Evolutionary conservation across 192 early-diverging fungal species (phyloP), one percentile per base, ranked within the genome.

Genomic region (Dimargaris cristalligena): DNA sequence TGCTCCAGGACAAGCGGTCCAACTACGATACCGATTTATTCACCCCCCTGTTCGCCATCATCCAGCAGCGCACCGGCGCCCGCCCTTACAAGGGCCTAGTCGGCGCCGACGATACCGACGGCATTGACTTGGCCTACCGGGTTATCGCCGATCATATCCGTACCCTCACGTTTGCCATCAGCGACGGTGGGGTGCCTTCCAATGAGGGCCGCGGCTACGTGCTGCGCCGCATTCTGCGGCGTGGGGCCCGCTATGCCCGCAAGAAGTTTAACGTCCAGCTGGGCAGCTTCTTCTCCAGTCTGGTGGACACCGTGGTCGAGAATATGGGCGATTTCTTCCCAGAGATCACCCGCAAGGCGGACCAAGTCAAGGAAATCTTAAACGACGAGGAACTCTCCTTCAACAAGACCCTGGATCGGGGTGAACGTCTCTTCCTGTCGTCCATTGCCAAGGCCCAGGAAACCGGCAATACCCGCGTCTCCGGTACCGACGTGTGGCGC

Each of bases 121-220:
- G 95, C 50, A 69, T 98, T 44, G 95, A 98, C 73, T 95, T 90
- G 76, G 95, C 93, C 34, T 98, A 99, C 74, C 89, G 93, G 50
- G 93, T 99, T 31, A 80, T 99, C 64, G 96, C 93, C 58, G 96
- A 99, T 78, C 96, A 99, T 65, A 74, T 97, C 44, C 82, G 96
- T 60, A 97, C 96, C 20, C 74, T 97, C 59, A 90, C 91, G 11
- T 94, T 99, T 76, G 84, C 93, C 32, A 97, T 99, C 60, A 81
- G 87, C 31, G 96, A 99, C 65, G 92, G 92, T 55, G 90, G 93
- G 49, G 75, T 97, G 22, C 96, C 96, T 25, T 89, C 86, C 58
- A 99, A 99, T 70, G 92, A 95, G 67, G 96, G 96, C 31, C 89
- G 96, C 63, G 96, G 96, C 57, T 97, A 99, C 71, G 93, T 98